phyloP scores from a whole-genome alignment of 2,329 filamentous ascomycete genomes.

The Ophiostoma triangulosporum region DNA sequence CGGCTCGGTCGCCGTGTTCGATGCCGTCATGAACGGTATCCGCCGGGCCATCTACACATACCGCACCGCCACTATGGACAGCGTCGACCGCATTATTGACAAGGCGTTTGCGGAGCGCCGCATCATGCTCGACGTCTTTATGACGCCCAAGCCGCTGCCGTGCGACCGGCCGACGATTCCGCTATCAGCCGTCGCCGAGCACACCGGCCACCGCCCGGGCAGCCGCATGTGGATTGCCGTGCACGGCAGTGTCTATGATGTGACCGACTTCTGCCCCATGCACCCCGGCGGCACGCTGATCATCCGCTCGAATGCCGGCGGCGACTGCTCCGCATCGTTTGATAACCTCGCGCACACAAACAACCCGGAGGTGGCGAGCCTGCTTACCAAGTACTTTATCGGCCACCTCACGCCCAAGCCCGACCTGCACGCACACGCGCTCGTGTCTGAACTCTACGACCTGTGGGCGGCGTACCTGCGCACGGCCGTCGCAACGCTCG shows the following conservation, averaged over 20 bases:
- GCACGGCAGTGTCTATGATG: slow-evolving; percentile 38
- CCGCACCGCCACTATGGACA: slow-evolving; percentile 36
- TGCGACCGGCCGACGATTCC: slow-evolving; percentile 37
- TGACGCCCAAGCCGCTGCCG: slow-evolving; percentile 38
- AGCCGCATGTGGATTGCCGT: slow-evolving; percentile 37
- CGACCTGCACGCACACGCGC: slow-evolving; percentile 28
- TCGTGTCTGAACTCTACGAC: slow-evolving; percentile 32
- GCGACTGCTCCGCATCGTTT: slow-evolving; percentile 38
- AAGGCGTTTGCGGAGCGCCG: slow-evolving; percentile 40
- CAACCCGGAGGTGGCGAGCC: slow-evolving; percentile 38
- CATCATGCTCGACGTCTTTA: slow-evolving; percentile 44
- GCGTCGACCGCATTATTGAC: slow-evolving; percentile 35
- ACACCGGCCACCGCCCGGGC: slow-evolving; percentile 36
- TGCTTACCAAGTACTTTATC: slow-evolving; percentile 41
- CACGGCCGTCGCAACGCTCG: slow-evolving; percentile 35
- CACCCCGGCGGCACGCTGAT: slow-evolving; percentile 40
- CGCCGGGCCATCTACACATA: slow-evolving; percentile 42
- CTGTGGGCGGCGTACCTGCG: slow-evolving; percentile 37
- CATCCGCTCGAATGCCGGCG: slow-evolving; percentile 40
- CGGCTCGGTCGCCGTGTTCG: slow-evolving; percentile 34
- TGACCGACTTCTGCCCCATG: slow-evolving; percentile 39
- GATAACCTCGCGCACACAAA: slow-evolving; percentile 41
- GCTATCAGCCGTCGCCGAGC: slow-evolving; percentile 32
- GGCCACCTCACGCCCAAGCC: slow-evolving; percentile 36
- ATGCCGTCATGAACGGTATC: slow-evolving; percentile 42